These are phyloP conservation scores for Flueggea neowawraea DNA, from an alignment of 441 rosid species.

Conservation along the genomic window DNA sequence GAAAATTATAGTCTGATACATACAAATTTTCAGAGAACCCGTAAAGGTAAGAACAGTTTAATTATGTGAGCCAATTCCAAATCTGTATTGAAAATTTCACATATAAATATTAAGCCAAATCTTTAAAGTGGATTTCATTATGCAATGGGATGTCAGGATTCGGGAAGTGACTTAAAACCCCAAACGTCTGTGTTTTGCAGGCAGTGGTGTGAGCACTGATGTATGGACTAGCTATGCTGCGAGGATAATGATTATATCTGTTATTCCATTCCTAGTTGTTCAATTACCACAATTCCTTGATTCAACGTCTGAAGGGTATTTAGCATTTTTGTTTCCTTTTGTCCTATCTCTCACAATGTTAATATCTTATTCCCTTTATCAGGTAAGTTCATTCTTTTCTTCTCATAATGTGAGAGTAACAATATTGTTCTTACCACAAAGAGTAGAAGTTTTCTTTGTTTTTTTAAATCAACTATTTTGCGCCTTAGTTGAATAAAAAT, in stretches of 20 bases:
- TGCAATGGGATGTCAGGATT: background rate
- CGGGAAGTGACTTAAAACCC: background rate
- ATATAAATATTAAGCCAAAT: no score
- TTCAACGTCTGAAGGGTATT: conserved; percentile 68
- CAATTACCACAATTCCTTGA: conserved; percentile 74
- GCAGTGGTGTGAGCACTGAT: conserved; percentile 84
- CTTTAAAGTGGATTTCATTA: no score
- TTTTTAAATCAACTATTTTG: no score
- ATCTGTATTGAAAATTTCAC: no score
- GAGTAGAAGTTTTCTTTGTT: no score
- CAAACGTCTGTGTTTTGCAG: conserved; percentile 27
- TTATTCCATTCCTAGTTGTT: conserved; percentile 82
- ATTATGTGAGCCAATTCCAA: no score
- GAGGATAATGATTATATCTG: conserved; percentile 74
- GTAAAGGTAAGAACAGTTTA: no score
- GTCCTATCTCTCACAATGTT: conserved; percentile 50
- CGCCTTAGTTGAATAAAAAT: no score
- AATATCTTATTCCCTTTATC: conserved; percentile 81
- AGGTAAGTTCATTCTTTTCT: conserved; percentile 38
- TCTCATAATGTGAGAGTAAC: background rate
- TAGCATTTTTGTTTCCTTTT: conserved; percentile 67
- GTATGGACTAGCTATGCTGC: conserved; percentile 92
- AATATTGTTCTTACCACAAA: no score
- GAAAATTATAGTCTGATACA: no score
- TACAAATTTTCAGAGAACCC: no score